These are phyloP conservation scores for Aspergillus brunneoviolaceus DNA, from an alignment of 2,329 filamentous ascomycete genomes.

Conservation along the genomic window DNA sequence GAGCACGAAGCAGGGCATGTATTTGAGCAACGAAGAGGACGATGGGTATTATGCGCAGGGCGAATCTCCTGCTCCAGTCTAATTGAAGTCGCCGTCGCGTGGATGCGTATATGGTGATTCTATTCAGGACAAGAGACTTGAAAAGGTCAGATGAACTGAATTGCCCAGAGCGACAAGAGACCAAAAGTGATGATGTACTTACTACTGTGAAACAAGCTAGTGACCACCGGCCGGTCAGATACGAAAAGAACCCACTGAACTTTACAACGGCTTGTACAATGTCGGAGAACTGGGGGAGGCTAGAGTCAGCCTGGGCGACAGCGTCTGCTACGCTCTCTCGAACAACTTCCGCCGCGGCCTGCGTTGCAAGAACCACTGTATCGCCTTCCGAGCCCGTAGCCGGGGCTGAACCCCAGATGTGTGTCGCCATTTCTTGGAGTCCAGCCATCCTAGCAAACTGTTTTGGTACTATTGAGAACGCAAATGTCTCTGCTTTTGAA, in stretches of 20 bases:
- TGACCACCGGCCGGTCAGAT: constrained; percentile 90
- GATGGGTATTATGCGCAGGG: constrained; percentile 70
- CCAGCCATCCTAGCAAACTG: constrained; percentile 32
- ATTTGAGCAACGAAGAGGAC: constrained; percentile 68
- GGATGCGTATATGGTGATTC: constrained; percentile 90
- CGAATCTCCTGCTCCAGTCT: constrained; percentile 68
- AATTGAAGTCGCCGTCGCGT: constrained; percentile 77
- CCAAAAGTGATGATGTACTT: constrained; percentile 24
- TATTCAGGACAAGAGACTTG: constrained; percentile 79
- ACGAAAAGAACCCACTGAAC: constrained; percentile 83
- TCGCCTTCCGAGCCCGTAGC: constrained; percentile 32
- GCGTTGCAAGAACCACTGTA: constrained; percentile 43
- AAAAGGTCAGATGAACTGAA: constrained; percentile 1
- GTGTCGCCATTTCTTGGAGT: constrained; percentile 27
- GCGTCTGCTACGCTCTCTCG: constrained; percentile 35
- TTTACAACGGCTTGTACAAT: constrained; percentile 60
- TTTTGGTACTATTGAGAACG: constrained; percentile 36
- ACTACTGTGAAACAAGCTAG: constrained; percentile 79
- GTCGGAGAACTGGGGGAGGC: constrained; percentile 39
- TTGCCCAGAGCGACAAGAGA: neutral
- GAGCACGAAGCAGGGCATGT: constrained; percentile 71
- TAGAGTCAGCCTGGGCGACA: constrained; percentile 31
- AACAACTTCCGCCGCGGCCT: constrained; percentile 35
- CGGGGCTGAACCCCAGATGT: constrained; percentile 24
- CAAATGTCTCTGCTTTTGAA: constrained; percentile 37